These are phyloP conservation scores for Leccinum ponderosum DNA, from an alignment of 1,284 basidiomycete species.

Conservation along the genomic window DNA sequence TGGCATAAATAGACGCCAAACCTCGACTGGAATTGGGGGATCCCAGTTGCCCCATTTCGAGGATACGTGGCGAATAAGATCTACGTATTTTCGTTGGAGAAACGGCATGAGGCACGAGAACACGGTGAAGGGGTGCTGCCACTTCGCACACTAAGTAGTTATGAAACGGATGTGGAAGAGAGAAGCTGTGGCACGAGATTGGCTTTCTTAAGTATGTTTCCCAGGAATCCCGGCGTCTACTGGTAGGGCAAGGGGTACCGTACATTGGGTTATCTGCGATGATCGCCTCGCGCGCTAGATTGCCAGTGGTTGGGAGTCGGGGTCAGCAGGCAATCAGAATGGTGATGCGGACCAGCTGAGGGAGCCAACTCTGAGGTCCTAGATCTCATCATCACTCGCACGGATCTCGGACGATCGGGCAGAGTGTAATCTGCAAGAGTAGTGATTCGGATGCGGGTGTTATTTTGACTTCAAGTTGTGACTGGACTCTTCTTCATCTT, in stretches of 20 bases:
- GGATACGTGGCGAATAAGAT: conserved; percentile 21
- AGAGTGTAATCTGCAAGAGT: too few species aligned
- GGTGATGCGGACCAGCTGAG: neutral
- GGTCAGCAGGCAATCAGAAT: neutral
- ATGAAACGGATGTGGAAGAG: neutral
- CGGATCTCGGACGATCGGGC: too few species aligned
- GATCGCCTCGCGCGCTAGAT: neutral
- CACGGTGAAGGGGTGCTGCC: neutral
- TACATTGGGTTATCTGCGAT: neutral
- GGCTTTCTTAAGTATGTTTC: conserved; percentile 2
- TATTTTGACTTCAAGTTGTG: neutral
- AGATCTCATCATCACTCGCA: neutral
- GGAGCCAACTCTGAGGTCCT: neutral
- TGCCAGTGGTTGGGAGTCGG: neutral
- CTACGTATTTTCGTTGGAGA: conserved; percentile 28
- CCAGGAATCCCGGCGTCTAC: conserved; percentile 7
- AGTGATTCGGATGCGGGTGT: neutral
- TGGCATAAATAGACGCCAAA: conserved; percentile 1
- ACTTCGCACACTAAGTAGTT: neutral
- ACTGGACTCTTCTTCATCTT: neutral
- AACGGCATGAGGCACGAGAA: conserved; percentile 1
- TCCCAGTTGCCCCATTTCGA: conserved; percentile 36
- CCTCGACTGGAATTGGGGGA: conserved; percentile 26
- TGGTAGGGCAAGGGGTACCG: neutral
- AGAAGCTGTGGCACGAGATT: neutral